These are phyloP conservation scores for Argentina anserina DNA, from an alignment of 306 rosid genomes.

Conservation along the genomic window DNA sequence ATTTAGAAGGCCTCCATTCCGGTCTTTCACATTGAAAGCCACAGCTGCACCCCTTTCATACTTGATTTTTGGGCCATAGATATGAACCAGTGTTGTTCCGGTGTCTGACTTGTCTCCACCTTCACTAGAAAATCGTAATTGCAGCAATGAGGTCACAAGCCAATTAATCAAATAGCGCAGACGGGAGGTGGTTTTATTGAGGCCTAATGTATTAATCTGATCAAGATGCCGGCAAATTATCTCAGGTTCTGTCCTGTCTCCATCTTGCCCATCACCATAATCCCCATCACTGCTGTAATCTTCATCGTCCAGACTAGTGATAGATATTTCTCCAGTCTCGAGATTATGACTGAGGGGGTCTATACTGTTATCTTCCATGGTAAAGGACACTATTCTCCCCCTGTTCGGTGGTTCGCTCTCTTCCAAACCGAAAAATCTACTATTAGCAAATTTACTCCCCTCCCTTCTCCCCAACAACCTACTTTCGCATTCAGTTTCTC, in stretches of 20 bases:
- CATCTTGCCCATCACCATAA: constrained; percentile 55
- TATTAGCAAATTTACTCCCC: constrained; percentile 58
- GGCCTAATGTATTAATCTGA: constrained; percentile 78
- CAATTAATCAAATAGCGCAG: constrained; percentile 84
- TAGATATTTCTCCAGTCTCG: constrained; percentile 64
- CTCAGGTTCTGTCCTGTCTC: constrained; percentile 71
- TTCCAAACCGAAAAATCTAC: constrained; percentile 77
- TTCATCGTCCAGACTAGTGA: constrained; percentile 66
- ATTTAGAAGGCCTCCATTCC: constrained; percentile 56
- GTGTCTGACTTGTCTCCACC: constrained; percentile 43
- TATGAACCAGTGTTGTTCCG: constrained; percentile 53
- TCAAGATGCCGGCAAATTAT: constrained; percentile 68
- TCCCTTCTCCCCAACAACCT: constrained; percentile 84
- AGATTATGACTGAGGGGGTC: constrained; percentile 39
- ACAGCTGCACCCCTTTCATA: constrained; percentile 98
- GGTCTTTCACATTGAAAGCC: constrained; percentile 81
- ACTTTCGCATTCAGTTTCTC: constrained; percentile 91
- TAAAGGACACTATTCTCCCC: constrained; percentile 78
- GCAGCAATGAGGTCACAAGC: constrained; percentile 88
- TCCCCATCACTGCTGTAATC: constrained; percentile 75
- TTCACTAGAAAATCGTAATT: constrained; percentile 51
- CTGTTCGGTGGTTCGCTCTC: constrained; percentile 51
- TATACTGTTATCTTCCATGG: constrained; percentile 61
- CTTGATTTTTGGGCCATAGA: constrained; percentile 95
- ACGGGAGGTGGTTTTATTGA: constrained; percentile 78